Base-by-base conservation (phyloP, 2,329 filamentous ascomycete species). In the Shiraia bambusicola region DNA sequence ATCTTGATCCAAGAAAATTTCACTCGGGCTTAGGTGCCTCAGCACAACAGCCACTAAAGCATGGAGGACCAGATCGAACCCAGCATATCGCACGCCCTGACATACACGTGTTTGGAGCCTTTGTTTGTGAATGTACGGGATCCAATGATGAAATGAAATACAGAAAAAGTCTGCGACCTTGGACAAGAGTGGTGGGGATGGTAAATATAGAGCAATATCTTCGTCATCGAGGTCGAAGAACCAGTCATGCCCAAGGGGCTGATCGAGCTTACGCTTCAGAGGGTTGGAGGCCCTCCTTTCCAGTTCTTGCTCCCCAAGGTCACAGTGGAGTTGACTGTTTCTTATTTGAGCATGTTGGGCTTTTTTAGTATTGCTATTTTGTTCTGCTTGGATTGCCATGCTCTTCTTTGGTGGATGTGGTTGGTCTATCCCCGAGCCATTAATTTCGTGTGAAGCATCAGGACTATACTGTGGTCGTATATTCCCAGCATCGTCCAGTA, bases 81-180 rank as follows among this genome's bases (percentile, higher is more conserved):
- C 45, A 13, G 48, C 37, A 25, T 53, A 46, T 27, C 45, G 50
- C 4, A 43, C 27, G 1, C 47, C 45, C 32, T 58, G 44, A 10
- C 40, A 45, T 8, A 63, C 59, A 16, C 50, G 52, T 4, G 45
- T 52, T 22, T 56, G 59, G 3, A 66, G 47, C n/a, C 60, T 42
- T 17, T 58, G 36, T 37, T 66, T 66, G 44, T 66, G 61, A 2
- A 65, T 39, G 24, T 62, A 64, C 2, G 63, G 63, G 7, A 66
- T 61, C 63, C 63, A 66, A 31, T 66, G 63, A 42, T 66, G 63
- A n/a, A 65, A 65, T 0, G 63, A 62, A 8, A 51, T 41, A 19
- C 58, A 65, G 24, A 64, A 66, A 28, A 59, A 65, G 19, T 65
- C 58, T 3, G 50, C 58, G 6, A 65, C 38, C 28, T 58, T 63